phyloP scores from a whole-genome alignment of 1,284 basidiomycete genomes.

The Gomphus bonarii region DNA sequence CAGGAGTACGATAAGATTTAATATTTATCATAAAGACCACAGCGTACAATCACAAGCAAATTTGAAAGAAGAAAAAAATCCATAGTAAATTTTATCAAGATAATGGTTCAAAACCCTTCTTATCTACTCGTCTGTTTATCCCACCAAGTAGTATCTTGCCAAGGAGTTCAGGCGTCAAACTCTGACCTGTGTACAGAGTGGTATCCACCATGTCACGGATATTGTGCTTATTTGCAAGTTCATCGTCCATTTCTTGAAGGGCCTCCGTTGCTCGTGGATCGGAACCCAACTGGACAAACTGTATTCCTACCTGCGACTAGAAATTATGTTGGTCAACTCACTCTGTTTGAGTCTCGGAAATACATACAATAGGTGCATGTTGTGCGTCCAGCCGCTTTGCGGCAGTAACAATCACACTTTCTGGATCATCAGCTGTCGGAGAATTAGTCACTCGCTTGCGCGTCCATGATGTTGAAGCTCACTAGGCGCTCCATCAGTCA shows the following conservation, averaged over 20 bases:
- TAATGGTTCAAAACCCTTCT: slow-evolving; percentile 18
- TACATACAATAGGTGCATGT: slow-evolving; percentile 30
- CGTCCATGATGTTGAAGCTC: slow-evolving; percentile 15
- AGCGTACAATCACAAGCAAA: background rate
- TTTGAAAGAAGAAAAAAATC: background rate
- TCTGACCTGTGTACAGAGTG: slow-evolving; percentile 34
- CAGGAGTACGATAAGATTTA: background rate
- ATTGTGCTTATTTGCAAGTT: slow-evolving; percentile 25
- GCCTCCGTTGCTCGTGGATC: slow-evolving; percentile 32
- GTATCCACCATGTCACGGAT: slow-evolving; percentile 57
- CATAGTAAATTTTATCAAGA: background rate
- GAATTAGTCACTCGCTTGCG: background rate
- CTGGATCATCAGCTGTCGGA: slow-evolving; percentile 37
- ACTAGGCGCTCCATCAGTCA: slow-evolving; percentile 56
- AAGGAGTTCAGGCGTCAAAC: slow-evolving; percentile 32
- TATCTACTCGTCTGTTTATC: slow-evolving; percentile 44
- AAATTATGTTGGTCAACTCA: background rate
- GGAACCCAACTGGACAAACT: slow-evolving; percentile 52
- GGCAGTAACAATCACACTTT: slow-evolving; percentile 35
- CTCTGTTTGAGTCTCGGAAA: slow-evolving; percentile 18
- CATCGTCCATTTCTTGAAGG: slow-evolving; percentile 39
- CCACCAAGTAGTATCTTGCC: slow-evolving; percentile 49
- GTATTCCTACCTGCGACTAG: slow-evolving; percentile 37
- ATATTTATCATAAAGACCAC: background rate
- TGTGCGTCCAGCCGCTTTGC: slow-evolving; percentile 38